Base-by-base conservation (phyloP, 495 filamentous ascomycete genomes). In the Penicillium riverlandense region DNA sequence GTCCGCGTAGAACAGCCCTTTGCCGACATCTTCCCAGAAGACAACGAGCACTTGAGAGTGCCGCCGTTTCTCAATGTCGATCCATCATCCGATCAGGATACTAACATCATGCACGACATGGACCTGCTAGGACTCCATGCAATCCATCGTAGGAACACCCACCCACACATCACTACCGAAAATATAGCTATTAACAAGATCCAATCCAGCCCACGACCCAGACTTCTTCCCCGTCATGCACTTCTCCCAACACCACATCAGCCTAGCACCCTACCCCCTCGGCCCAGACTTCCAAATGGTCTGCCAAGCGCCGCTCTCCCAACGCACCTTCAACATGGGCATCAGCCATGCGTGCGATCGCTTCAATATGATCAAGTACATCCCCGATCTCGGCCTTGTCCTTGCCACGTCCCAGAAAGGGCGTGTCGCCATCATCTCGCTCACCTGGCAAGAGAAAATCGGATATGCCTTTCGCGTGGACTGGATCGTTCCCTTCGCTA, bases 371-470 rank as follows among this genome's bases (percentile, higher is more conserved):
- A 63, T 84, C 6, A 65, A 80, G 16, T 78, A 86, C 43, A 78
- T 96, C 22, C 86, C 86, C 0, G 85, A 92, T 45, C 72, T 94
- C 12, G 85, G 80, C 6, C 67, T 96, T 28, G 77, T 95, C 4
- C 65, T 90, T 8, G 75, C 83, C 0, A 90, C 78, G 7, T 84
- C 83, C 5, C 78, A 86, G 37, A 77, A 74, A 40, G 92, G 92
- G 11, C 78, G 84, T 8, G 87, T 83, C 8, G 85, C 78, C 1
- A 65, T 97, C 2, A 66, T 95, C 31, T 78, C 83, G 1, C 68
- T 91, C 27, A 91, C 86, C 3, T 59, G 71, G 47, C 57, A 63
- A 33, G 43, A 66, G 32, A 43, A 55, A 2, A 57, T 57, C 5
- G 63, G 66, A 2, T 51, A 59, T 15, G 54, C 65, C 6, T 78